Base-by-base conservation (phyloP, 352 stramenopile genomes). In the Globisporangium splendens region DNA sequence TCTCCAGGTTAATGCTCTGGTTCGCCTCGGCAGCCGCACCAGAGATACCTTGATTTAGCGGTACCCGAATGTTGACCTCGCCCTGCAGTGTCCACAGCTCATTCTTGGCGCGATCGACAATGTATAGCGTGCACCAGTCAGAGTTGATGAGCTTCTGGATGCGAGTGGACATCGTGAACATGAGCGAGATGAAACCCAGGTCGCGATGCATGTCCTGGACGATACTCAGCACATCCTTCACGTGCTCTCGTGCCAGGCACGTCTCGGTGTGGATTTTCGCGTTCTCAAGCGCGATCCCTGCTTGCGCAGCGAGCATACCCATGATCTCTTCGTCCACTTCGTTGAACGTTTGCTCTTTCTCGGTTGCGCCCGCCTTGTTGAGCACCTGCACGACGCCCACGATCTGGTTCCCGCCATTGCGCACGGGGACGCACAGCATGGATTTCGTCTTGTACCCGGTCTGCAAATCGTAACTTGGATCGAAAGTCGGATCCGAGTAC, bases 401-500 rank as follows among this genome's bases (percentile, higher is more conserved):
- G 33, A 94, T 89, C 11, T 79, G 77, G 60, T 90, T 87, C 46
- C 75, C 63, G 7, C 79, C 74, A 28, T 94, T 89, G 41, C 79
- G 79, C 2, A 97, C 83, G 0, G 96, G 96, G 11, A 95, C 77
- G 24, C 87, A 97, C n/a, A 98, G 68, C 56, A 98, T 91, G 33
- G 79, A 95, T 31, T 76, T 79, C 14, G 96, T 98, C 43, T 86
- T 78, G 67, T 97, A 98, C 3, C 93, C 94, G 12, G 90, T 98
- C 53, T 90, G 72, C 46, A 91, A 73, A 52, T 98, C 93, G 62
- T 98, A 96, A 31, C 95, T 77, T 50, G 75, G 77, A 59, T 98
- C 92, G 63, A 98, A 98, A 53, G 90, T 89, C 1, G 82, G 66
- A 56, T 98, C 93, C n/a, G 90, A 63, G 63, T 98, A 98, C 1